Evolutionary conservation across 2,329 filamentous ascomycete genomes (phyloP), one percentile per base, ranked within the genome.

Genomic region (Botrytis pseudocinerea): DNA sequence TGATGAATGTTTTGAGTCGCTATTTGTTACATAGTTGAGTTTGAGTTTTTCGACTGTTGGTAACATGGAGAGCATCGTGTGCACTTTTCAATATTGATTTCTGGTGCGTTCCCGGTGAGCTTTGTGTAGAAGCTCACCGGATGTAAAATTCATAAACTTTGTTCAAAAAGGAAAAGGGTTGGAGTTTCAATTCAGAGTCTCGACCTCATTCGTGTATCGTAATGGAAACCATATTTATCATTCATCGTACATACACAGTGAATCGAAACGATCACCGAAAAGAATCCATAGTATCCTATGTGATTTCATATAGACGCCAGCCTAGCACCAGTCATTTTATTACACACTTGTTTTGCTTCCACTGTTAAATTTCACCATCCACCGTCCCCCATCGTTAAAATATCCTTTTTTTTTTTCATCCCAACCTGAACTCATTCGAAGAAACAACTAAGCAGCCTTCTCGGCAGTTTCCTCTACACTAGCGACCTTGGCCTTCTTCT

Each of bases 401-500:
- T 42, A 16, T 68, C 18, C 3, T 10, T 57, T 25, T 44, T 32
- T 4, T 1, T 62, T 62, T 42, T 62, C 14, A 38, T 62, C 22
- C 14, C 25, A 16, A 25, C 16, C 8, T 5, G 14, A 20, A 14
- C 2, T 7, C 32, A 1, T 5, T 42, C 25, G 4, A 1, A 12
- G 32, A 46, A 8, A 40, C 46, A 22, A 28, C 57, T 63, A 70
- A 14, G 57, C 28, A 46, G 32, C 25, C 16, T 66, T 28, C 25
- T 57, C 35, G 22, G 6, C 25, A 40, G 46, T 46, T 18, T 76
- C 75, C 46, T 80, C 78, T 42, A n/a, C 38, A n/a, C 22, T 42
- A 62, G 60, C 35, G 20, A 80, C 76, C 75, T 79, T 80, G 7
- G 77, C 76, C 73, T 81, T 80, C 76, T 82, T 81, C 18, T 74